Base-by-base conservation (phyloP, 192 early-diverging fungal species). In the Backusella psychrophila region DNA sequence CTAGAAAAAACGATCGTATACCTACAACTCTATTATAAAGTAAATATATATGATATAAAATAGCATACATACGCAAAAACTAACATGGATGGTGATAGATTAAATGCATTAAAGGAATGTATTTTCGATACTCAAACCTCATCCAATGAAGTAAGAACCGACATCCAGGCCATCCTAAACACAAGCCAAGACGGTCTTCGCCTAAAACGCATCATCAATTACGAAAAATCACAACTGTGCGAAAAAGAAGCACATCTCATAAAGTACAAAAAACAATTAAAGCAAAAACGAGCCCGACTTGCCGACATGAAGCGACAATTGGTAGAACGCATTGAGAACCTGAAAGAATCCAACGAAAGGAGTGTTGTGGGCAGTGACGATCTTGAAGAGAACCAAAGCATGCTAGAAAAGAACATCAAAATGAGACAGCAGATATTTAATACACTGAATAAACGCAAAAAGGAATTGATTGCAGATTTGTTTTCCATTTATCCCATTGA, bases 401-500 rank as follows among this genome's bases (percentile, higher is more conserved):
- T 73, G 26, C 26, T 82, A 38, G 70, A 75, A 29, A 75, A 53
- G 29, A 82, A 82, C 29, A 74, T 70, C 1, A 52, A 76, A n/a
- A 82, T 82, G 81, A 65, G 78, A 49, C 66, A 75, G 8, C 33
- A 66, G 6, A 72, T 72, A 4, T 63, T 76, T 46, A 36, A 53
- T 26, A 79, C 67, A 76, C 79, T 80, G 65, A 82, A 46, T 76
- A 69, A 52, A 74, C 85, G 66, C 65, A 82, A 69, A 44, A 86
- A 79, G 69, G 89, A 88, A 66, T 69, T 90, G 29, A 85, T 90
- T 41, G 87, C 89, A 7, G 87, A 88, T 66, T 69, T 90, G 39
- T 88, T 90, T 59, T 85, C 83, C 7, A 87, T 90, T 59, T 90
- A 85, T 75, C 89, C 89, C 6, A 87, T 90, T 53, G 87, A 85